Evolutionary conservation across 495 filamentous ascomycete genomes (phyloP).

Genomic region (Echria macrotheca): DNA sequence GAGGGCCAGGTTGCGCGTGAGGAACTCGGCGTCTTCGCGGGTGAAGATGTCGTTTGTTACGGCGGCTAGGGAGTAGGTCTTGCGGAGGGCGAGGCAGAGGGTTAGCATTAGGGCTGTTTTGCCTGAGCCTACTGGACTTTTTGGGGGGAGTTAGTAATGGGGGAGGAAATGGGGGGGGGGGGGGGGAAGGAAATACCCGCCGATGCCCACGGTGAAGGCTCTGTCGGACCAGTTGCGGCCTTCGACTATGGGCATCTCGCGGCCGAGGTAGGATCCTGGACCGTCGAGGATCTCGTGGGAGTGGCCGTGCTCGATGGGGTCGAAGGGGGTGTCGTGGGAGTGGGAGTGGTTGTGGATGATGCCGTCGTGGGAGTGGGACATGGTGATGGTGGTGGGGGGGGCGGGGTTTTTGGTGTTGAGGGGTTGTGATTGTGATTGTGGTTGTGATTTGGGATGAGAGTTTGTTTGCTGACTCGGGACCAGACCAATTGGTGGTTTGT

Average conservation of each 20-base stretch:
- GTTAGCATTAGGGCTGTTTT: conserved; percentile 96
- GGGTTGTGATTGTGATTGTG: neutral
- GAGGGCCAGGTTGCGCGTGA: conserved; percentile 78
- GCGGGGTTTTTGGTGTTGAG: neutral
- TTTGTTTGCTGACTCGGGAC: neutral
- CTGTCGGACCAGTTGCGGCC: conserved; percentile 84
- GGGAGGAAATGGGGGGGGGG: conserved; percentile 1
- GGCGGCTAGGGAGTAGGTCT: conserved; percentile 77
- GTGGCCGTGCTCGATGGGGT: conserved; percentile 81
- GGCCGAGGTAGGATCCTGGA: conserved; percentile 78
- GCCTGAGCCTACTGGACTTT: conserved; percentile 89
- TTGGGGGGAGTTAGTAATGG: conserved; percentile 14
- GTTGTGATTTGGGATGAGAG: neutral
- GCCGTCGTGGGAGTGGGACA: conserved; percentile 28
- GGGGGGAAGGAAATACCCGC: conserved; percentile 62
- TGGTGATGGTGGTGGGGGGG: neutral
- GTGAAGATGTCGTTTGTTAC: conserved; percentile 99
- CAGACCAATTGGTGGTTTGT: too few relatives aligned
- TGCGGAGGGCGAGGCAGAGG: conserved; percentile 73
- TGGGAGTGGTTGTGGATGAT: conserved; percentile 44
- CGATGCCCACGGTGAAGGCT: conserved; percentile 93
- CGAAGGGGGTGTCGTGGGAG: conserved; percentile 50
- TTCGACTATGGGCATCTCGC: conserved; percentile 91
- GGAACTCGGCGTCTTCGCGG: conserved; percentile 95
- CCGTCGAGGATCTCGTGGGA: conserved; percentile 93